Conservation (phyloP, 768 basidiomycete species). For the Russula foetens region DNA sequence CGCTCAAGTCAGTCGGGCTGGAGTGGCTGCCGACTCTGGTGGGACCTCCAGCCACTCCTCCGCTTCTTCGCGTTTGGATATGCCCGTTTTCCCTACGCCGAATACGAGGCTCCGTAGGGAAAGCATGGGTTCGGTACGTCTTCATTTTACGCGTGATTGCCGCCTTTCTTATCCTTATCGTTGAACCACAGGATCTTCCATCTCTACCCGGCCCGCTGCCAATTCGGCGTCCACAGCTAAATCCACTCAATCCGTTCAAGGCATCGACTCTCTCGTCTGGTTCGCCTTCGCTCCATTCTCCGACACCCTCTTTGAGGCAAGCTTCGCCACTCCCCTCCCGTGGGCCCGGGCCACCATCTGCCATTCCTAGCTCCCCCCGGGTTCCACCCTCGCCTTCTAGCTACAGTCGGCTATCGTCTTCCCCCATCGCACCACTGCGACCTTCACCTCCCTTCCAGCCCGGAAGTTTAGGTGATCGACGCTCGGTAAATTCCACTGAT, state of each 20-base stretch:
- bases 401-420: slow-evolving; percentile 24
- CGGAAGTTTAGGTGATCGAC: slow-evolving; percentile 35
- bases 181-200: slow-evolving; percentile 28
- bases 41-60: slow-evolving; percentile 35
- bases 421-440: slow-evolving; percentile 30
- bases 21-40: slow-evolving; percentile 1
- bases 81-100: slow-evolving; percentile 15
- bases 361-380: slow-evolving; percentile 32
- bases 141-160: slow-evolving; percentile 5
- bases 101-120: slow-evolving; percentile 41
- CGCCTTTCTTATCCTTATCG: neutral
- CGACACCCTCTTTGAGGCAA: slow-evolving; percentile 40
- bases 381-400: slow-evolving; percentile 35
- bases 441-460: slow-evolving; percentile 35
- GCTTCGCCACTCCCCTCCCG: slow-evolving; percentile 36
- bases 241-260: slow-evolving; percentile 41
- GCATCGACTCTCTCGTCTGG: slow-evolving; percentile 40
- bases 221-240: slow-evolving; percentile 37
- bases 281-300: slow-evolving; percentile 41
- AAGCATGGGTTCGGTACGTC: slow-evolving; percentile 35
- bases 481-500: slow-evolving; percentile 29
- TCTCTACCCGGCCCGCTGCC: slow-evolving; percentile 35
- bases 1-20: slow-evolving; percentile 24
- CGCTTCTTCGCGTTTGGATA: slow-evolving; percentile 29
- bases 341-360: slow-evolving; percentile 27